Evolutionary conservation across 768 basidiomycete genomes (phyloP), one percentile per base, ranked within the genome.

Genomic region (Mycena capillaripes): DNA sequence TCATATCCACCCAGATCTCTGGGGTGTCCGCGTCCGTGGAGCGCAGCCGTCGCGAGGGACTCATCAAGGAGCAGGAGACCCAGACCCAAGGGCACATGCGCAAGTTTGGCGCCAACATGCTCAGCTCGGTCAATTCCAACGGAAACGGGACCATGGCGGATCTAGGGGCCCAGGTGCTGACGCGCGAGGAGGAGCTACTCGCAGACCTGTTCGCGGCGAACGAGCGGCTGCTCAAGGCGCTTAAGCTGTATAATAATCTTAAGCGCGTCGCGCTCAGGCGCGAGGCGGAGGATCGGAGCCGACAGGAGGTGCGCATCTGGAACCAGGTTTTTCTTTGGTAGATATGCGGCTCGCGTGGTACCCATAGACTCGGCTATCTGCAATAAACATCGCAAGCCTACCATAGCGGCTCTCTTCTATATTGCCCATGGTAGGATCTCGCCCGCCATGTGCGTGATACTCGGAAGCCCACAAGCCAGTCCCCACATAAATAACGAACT

Each of bases 21-120:
- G 97, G 97, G 96, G 97, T 96, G 3, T 89, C 91, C 27, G 91
- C 95, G 1, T 89, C 91, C 19, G 96, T 95, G 1, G 92, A 93
- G 75, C 89, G 89, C 30, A 70, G 65, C 25, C 62, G 16, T 29
- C 6, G 50, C 50, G 23, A 23, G n/a, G 12, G 25, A 23, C 25
- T 12, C 23, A n/a, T n/a, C n/a, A n/a, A 52, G 12, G 50, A 29
- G 50, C 50, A 21, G 9, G 64, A 52, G 9, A 82, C 84, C 27
- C 11, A 27, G 42, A 9, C 23, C 60, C 32, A 87, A 11, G 8
- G 71, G 90, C 65, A 78, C 29, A 16, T 17, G 9, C 6, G 12
- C 34, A 36, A 36, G n/a, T n/a, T n/a, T n/a, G n/a, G n/a, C n/a
- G n/a, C n/a, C n/a, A n/a, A n/a, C n/a, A n/a, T n/a, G n/a, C n/a